A percentile compares a stretch with the other conserved stretches of the same genome.
Evolutionary conservation across 331 rosid species (phyloP).

Genomic region (Cydonia oblonga): DNA sequence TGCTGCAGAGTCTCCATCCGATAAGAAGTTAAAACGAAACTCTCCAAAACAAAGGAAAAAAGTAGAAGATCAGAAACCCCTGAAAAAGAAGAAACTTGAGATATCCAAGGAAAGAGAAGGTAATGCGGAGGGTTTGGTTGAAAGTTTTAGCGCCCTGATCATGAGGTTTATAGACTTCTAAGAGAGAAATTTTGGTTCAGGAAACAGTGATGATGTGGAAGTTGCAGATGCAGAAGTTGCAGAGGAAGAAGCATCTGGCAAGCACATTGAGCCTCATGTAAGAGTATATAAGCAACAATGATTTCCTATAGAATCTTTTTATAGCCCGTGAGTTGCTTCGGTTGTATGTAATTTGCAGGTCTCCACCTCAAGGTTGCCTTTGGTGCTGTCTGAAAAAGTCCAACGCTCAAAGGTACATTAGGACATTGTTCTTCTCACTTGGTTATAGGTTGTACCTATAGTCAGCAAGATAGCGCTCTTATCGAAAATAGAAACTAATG

Average conservation of each 20-base stretch:
- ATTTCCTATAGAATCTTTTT: conserved; percentile 5
- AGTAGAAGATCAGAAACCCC: conserved; percentile 15
- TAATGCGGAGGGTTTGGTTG: conserved; percentile 8
- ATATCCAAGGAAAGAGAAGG: conserved; percentile 30
- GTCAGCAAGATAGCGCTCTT: neutral
- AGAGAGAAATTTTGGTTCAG: conserved; percentile 19
- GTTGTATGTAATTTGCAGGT: conserved; percentile 41
- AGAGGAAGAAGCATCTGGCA: conserved; percentile 54
- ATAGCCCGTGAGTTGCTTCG: conserved; percentile 9
- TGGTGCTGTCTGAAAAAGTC: conserved; percentile 84
- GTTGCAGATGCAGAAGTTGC: conserved; percentile 32
- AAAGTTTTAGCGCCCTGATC: neutral
- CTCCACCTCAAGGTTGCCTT: conserved; percentile 62
- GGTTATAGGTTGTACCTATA: neutral
- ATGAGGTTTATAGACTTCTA: neutral
- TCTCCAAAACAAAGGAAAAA: conserved; percentile 17
- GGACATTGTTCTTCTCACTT: neutral
- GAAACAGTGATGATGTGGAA: conserved; percentile 29
- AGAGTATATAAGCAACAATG: conserved; percentile 14
- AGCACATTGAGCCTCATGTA: conserved; percentile 48
- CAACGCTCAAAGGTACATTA: conserved; percentile 66
- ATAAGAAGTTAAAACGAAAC: conserved; percentile 19
- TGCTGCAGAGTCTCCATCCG: conserved; percentile 16
- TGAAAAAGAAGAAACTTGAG: conserved; percentile 27
- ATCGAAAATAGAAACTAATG: neutral